These are phyloP conservation scores for Helichrysum umbraculigerum DNA, from an alignment of 129 eudicot genomes.

Conservation along the genomic window DNA sequence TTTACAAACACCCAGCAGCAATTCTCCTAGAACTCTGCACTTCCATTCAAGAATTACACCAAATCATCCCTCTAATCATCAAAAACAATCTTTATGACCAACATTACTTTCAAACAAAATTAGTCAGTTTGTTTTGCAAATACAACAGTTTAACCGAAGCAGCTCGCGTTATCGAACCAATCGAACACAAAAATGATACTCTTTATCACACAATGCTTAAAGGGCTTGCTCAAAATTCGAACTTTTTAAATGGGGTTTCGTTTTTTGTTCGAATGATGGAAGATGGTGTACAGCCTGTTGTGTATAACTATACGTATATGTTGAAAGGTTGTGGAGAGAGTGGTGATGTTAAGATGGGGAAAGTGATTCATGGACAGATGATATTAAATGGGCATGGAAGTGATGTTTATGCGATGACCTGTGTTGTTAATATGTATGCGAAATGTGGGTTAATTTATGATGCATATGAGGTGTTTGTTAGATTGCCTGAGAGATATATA, in stretches of 20 bases:
- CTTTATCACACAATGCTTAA: constrained; percentile 87
- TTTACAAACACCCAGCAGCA: constrained; percentile 76
- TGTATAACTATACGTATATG: constrained; percentile 71
- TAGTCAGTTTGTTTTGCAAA: constrained; percentile 69
- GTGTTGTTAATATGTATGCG: constrained; percentile 79
- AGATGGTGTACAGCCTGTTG: constrained; percentile 61
- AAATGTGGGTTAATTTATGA: constrained; percentile 66
- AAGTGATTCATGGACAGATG: constrained; percentile 66
- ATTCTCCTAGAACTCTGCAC: constrained; percentile 79
- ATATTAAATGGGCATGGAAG: constrained; percentile 56
- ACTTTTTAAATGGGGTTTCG: constrained; percentile 40
- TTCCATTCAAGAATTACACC: constrained; percentile 60
- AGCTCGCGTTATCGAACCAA: constrained; percentile 70
- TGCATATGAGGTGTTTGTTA: constrained; percentile 80
- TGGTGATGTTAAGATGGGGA: constrained; percentile 50
- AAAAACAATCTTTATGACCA: constrained; percentile 62
- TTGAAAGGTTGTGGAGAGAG: constrained; percentile 72
- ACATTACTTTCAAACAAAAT: constrained; percentile 76
- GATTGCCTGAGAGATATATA: constrained; percentile 78
- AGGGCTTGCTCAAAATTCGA: constrained; percentile 53
- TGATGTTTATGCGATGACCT: constrained; percentile 69
- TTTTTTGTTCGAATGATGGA: constrained; percentile 58
- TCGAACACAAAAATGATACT: constrained; percentile 54
- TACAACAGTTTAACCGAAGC: constrained; percentile 63
- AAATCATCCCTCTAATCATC: constrained; percentile 71